A percentile compares a stretch with the other conserved stretches of the same genome.
Evolutionary conservation across 306 rosid genomes (phyloP).

Genomic region (Aeschynomene evenia): DNA sequence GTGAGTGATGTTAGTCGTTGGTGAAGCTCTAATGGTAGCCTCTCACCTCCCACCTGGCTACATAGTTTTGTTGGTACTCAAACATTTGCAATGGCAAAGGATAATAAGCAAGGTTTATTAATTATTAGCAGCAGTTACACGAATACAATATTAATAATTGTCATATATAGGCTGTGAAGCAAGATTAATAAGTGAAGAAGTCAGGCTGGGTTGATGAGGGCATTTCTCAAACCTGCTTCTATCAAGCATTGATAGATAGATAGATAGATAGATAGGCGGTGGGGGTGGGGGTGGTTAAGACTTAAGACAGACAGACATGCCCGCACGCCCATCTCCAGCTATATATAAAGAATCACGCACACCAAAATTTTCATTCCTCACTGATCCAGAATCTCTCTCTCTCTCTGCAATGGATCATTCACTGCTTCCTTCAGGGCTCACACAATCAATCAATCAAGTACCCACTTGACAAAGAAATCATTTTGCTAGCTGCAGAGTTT

Average conservation of each 20-base stretch:
- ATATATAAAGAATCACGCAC: conserved; percentile 18
- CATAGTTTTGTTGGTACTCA: conserved; percentile 43
- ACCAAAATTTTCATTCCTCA: conserved; percentile 18
- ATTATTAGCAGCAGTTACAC: conserved; percentile 39
- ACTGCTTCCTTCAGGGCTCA: background rate
- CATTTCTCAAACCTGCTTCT: conserved; percentile 55
- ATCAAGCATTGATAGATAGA: no score
- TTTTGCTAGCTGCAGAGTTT: conserved; percentile 73
- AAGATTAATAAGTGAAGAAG: conserved; percentile 28
- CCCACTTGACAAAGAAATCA: no score
- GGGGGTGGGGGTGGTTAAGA: no score
- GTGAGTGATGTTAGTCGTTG: conserved; percentile 32
- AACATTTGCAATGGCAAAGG: conserved; percentile 19
- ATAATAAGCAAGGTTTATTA: no score
- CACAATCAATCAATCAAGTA: no score
- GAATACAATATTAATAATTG: conserved; percentile 10
- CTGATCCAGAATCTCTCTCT: background rate
- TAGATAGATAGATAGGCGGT: no score
- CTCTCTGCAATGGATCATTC: conserved; percentile 15
- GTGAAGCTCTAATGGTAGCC: conserved; percentile 45
- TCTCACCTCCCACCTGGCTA: conserved; percentile 53
- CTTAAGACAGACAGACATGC: no score
- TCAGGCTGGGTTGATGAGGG: conserved; percentile 26
- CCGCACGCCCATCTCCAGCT: conserved; percentile 26
- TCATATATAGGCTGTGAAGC: conserved; percentile 8